phyloP scores from a whole-genome alignment of 495 filamentous ascomycete genomes.

The Aspergillus panamensis region DNA sequence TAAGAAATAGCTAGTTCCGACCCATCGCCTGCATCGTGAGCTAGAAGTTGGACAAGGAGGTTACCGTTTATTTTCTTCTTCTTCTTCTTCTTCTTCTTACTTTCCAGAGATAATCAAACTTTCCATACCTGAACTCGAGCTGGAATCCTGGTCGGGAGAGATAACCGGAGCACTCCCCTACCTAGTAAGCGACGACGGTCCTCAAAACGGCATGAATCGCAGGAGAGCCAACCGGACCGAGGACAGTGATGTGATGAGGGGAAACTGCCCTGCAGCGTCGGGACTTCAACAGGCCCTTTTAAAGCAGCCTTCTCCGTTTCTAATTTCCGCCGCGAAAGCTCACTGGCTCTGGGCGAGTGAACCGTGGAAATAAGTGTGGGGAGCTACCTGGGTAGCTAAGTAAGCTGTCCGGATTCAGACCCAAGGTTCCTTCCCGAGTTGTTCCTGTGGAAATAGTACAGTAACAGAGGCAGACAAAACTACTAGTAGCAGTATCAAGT shows the following conservation, averaged over 20 bases:
- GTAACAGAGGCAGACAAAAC: too few relatives aligned
- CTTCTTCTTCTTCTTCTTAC: neutral
- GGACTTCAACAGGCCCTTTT: neutral
- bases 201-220: conserved; percentile 5
- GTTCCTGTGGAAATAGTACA: neutral
- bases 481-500: too few relatives aligned
- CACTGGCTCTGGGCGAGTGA: conserved; percentile 15
- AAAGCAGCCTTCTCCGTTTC: conserved; percentile 12
- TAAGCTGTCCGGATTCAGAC: conserved; percentile 4
- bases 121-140: neutral
- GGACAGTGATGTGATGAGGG: conserved; percentile 2
- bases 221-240: neutral
- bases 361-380: conserved; percentile 20
- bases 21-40: conserved; percentile 1
- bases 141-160: neutral
- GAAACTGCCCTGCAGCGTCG: conserved; percentile 2
- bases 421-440: conserved; percentile 18
- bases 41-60: too few relatives aligned
- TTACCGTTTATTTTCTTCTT: too few relatives aligned
- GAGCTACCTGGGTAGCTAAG: too few relatives aligned
- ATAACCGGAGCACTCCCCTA: neutral
- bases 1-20: neutral
- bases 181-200: neutral
- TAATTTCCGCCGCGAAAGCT: conserved; percentile 20
- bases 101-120: neutral